Evolutionary conservation across 2,329 filamentous ascomycete genomes (phyloP).

Genomic region (Ustilaginoidea virens): DNA sequence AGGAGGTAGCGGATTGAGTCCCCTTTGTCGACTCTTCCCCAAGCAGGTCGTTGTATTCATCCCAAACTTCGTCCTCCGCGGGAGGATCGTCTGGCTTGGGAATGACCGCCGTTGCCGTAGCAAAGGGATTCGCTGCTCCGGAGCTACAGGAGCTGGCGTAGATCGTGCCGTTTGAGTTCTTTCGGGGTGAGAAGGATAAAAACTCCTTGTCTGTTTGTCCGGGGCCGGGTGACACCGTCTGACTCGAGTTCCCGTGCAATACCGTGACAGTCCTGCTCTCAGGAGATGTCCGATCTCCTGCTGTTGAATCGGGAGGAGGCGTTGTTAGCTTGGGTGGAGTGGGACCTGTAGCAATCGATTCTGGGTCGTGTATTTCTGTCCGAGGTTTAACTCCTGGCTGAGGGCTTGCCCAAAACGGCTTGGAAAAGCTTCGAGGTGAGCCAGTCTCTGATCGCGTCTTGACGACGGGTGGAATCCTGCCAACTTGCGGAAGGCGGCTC

Average conservation of each 20-base stretch:
- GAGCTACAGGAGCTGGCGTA: conserved; percentile 48
- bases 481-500: conserved; percentile 66
- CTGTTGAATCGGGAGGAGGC: conserved; percentile 21
- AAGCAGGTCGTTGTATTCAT: conserved; percentile 82
- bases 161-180: conserved; percentile 48
- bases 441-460: conserved; percentile 50
- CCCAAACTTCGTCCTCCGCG: conserved; percentile 80
- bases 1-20: conserved; percentile 38
- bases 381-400: conserved; percentile 18
- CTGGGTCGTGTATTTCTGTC: conserved; percentile 13
- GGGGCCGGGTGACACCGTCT: conserved; percentile 15
- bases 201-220: conserved; percentile 41
- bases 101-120: conserved; percentile 49
- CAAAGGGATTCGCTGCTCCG: conserved; percentile 36
- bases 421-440: conserved; percentile 69
- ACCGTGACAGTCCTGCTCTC: too few relatives aligned
- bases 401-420: conserved; percentile 52
- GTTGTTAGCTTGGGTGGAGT: conserved; percentile 26
- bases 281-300: too few relatives aligned
- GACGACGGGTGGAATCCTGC: conserved; percentile 71
- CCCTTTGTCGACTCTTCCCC: conserved; percentile 39
- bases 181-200: conserved; percentile 55
- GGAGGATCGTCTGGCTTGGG: conserved; percentile 46
- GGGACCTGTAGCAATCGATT: conserved; percentile 33
- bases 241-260: conserved; percentile 15